Conservation (phyloP, 176 grass and related monocot genomes). For the Elaeis guineensis region DNA sequence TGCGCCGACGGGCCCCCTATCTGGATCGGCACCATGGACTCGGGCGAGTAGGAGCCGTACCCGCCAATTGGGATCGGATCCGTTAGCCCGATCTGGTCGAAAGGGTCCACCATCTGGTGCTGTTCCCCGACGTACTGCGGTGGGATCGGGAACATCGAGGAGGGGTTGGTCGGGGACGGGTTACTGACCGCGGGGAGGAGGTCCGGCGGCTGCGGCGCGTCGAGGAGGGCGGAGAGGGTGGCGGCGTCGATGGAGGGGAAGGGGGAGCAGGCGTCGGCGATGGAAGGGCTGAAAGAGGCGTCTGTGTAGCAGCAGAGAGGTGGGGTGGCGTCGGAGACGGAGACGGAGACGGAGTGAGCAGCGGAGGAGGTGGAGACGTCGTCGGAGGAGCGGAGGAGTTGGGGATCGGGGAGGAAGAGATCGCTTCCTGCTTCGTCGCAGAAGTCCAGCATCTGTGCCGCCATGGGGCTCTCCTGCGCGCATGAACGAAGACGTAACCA, state of each 20-base stretch:
- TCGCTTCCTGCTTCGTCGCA: constrained; percentile 2
- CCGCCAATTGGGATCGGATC: constrained; percentile 9
- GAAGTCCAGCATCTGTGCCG: constrained; percentile 7
- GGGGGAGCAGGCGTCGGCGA: constrained; percentile 5
- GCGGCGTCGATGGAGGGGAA: constrained; percentile 6
- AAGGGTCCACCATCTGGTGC: neutral
- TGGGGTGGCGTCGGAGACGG: neutral
- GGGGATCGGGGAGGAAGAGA: constrained; percentile 10
- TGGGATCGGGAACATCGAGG: constrained; percentile 12
- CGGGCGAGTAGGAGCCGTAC: constrained; percentile 5
- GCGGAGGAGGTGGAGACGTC: neutral
- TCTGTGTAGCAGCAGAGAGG: constrained; percentile 11
- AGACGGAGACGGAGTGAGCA: neutral
- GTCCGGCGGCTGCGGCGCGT: constrained; percentile 23
- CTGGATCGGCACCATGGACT: constrained; percentile 29
- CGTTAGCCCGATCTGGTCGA: constrained; percentile 18
- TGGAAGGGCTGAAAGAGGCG: neutral
- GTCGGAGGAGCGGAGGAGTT: neutral
- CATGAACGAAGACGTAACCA: neutral
- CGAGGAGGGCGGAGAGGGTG: constrained; percentile 41
- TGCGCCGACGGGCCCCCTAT: constrained; percentile 18
- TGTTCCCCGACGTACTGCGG: constrained; percentile 24
- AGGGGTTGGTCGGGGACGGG: constrained; percentile 3
- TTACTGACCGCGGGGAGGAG: too few relatives aligned
- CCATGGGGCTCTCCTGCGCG: constrained; percentile 41